A percentile compares a stretch with the other conserved stretches of the same genome.
These are phyloP conservation scores for Debaryomyces sp. DNA, from an alignment of 1,139 yeast species.

Conservation along the genomic window DNA sequence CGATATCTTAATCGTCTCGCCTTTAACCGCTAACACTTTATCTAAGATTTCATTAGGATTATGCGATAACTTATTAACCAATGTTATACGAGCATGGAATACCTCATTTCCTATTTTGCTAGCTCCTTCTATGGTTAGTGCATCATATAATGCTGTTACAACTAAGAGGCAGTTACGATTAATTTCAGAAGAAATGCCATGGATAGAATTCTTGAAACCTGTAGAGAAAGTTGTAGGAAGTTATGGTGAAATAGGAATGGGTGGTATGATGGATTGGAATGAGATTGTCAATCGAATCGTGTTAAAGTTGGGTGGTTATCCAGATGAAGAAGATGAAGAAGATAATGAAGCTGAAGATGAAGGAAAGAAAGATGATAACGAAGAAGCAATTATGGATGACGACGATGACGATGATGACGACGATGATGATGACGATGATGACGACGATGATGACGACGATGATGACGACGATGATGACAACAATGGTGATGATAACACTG, in stretches of 20 bases:
- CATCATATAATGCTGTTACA: slow-evolving; percentile 84
- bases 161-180: slow-evolving; percentile 79
- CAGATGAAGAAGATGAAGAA: slow-evolving; percentile 81
- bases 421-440: slow-evolving; percentile 49
- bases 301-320: slow-evolving; percentile 84
- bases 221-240: slow-evolving; percentile 91
- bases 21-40: slow-evolving; percentile 86
- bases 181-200: slow-evolving; percentile 84
- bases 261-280: slow-evolving; percentile 89
- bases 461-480: slow-evolving; percentile 21
- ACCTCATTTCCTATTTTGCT: slow-evolving; percentile 81
- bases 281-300: slow-evolving; percentile 88
- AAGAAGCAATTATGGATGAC: slow-evolving; percentile 20
- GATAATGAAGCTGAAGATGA: slow-evolving; percentile 54
- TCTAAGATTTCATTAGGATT: slow-evolving; percentile 89
- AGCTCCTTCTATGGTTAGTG: slow-evolving; percentile 95
- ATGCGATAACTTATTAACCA: slow-evolving; percentile 85
- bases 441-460: slow-evolving; percentile 47
- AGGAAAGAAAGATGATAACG: slow-evolving; percentile 36
- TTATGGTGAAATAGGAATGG: slow-evolving; percentile 95
- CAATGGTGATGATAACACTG: neutral
- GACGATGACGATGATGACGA: slow-evolving; percentile 44
- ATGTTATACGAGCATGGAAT: slow-evolving; percentile 92
- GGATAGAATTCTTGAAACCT: slow-evolving; percentile 88
- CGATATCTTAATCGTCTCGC: slow-evolving; percentile 84